These are phyloP conservation scores for Trypanosoma congolense DNA, from an alignment of 208 protist genomes.

Conservation along the genomic window DNA sequence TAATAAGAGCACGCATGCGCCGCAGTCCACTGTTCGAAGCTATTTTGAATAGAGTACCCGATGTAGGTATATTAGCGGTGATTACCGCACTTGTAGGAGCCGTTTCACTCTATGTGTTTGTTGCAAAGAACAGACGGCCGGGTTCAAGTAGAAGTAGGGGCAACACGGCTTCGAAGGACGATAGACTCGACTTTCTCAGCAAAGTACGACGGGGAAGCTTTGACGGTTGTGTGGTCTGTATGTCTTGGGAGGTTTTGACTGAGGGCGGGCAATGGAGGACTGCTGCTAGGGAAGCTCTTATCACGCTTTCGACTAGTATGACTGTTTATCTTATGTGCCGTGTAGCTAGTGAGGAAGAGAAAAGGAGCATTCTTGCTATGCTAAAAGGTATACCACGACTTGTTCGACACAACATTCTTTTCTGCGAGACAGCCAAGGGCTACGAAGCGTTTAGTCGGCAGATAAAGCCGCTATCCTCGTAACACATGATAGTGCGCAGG, in stretches of 20 bases:
- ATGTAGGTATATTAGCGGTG: constrained; percentile 40
- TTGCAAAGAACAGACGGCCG: constrained; percentile 16
- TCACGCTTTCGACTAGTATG: constrained; percentile 41
- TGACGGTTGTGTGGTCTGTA: constrained; percentile 49
- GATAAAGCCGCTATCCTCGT: constrained; percentile 66
- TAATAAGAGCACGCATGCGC: constrained; percentile 24
- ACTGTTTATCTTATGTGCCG: constrained; percentile 78
- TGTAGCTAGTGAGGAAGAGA: constrained; percentile 42
- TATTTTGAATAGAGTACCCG: constrained; percentile 38
- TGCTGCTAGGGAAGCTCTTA: constrained; percentile 36
- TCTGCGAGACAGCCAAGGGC: constrained; percentile 73
- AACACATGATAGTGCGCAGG: constrained; percentile 43
- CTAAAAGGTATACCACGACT: constrained; percentile 43
- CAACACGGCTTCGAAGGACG: constrained; percentile 18
- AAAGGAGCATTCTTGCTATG: constrained; percentile 34
- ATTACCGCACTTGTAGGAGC: constrained; percentile 45
- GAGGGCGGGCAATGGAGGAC: constrained; percentile 41
- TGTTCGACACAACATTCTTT: constrained; percentile 72
- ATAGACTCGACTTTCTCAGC: constrained; percentile 19
- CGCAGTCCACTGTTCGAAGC: constrained; percentile 57
- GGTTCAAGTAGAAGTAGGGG: background rate
- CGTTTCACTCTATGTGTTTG: constrained; percentile 50
- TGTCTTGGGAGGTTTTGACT: constrained; percentile 66
- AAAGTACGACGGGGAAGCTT: constrained; percentile 41
- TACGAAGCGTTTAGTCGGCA: constrained; percentile 85